Evolutionary conservation across 1,284 basidiomycete genomes (phyloP).

Genomic region (Irpex rosettiformis): DNA sequence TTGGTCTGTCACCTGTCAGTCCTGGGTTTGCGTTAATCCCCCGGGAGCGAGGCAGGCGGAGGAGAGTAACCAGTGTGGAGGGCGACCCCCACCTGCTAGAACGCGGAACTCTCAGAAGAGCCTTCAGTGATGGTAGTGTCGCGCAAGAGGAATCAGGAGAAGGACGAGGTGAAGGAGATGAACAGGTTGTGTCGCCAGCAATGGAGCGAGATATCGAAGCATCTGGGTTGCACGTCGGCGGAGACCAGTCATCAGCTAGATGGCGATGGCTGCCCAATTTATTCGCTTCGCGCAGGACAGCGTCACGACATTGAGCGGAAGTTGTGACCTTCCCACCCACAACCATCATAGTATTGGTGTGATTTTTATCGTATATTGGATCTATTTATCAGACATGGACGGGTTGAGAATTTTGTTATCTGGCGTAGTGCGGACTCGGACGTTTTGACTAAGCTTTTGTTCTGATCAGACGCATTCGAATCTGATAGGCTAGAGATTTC

Average conservation of each 20-base stretch:
- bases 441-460: no score
- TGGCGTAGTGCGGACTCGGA: no score
- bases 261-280: conserved; percentile 8
- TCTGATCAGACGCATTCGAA: neutral
- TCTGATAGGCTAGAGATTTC: neutral
- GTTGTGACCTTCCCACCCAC: neutral
- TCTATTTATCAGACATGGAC: neutral
- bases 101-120: conserved; percentile 20
- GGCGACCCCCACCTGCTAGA: conserved; percentile 32
- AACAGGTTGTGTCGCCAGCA: neutral
- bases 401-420: neutral
- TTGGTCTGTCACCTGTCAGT: conserved; percentile 69
- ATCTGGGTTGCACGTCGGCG: neutral
- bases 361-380: neutral
- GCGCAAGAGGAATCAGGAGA: neutral
- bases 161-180: neutral
- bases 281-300: neutral
- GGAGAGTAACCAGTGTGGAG: conserved; percentile 28
- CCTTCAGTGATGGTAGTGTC: conserved; percentile 20
- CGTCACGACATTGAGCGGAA: neutral
- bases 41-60: conserved; percentile 42
- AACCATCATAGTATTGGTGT: neutral
- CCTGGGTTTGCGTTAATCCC: conserved; percentile 69
- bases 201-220: neutral
- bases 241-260: neutral